Percentiles rank a stretch among this genome's conserved stretches.
phyloP scores from a whole-genome alignment of 2,329 filamentous ascomycete species.

The Colletotrichum eremochloae region DNA sequence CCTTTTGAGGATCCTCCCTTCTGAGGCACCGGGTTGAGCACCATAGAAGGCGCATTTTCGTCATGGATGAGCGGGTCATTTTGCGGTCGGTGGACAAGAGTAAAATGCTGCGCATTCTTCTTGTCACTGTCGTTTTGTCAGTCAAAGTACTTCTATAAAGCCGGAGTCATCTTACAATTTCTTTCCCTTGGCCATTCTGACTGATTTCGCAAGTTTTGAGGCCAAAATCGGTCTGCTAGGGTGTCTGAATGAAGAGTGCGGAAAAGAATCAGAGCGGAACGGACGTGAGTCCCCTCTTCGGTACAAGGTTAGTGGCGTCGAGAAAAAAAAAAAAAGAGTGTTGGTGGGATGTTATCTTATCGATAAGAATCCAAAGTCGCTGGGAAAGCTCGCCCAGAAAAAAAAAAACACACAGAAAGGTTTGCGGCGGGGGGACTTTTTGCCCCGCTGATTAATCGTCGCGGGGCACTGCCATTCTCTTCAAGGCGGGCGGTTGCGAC shows the following conservation, averaged over 20 bases:
- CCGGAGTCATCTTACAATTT: slow-evolving; percentile 66
- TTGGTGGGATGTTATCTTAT: slow-evolving; percentile 40
- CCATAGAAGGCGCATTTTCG: slow-evolving; percentile 86
- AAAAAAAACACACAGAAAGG: slow-evolving; percentile 13
- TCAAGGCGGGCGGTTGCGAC: slow-evolving; percentile 31
- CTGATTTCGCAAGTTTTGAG: background rate
- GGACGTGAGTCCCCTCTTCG: slow-evolving; percentile 21
- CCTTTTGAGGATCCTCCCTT: slow-evolving; percentile 57
- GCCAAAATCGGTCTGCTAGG: background rate
- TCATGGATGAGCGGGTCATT: slow-evolving; percentile 98
- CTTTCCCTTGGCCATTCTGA: slow-evolving; percentile 78
- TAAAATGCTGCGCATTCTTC: slow-evolving; percentile 92
- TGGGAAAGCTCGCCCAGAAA: background rate
- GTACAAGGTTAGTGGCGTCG: background rate
- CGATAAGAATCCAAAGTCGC: slow-evolving; percentile 29
- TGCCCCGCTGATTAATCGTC: slow-evolving; percentile 46
- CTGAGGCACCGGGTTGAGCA: slow-evolving; percentile 79
- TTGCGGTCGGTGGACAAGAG: slow-evolving; percentile 94
- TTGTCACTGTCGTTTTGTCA: slow-evolving; percentile 72
- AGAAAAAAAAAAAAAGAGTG: slow-evolving; percentile 40
- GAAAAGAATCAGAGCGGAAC: slow-evolving; percentile 20
- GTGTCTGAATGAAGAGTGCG: background rate
- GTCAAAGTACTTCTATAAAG: background rate
- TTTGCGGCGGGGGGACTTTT: slow-evolving; percentile 39
- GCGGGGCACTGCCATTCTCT: slow-evolving; percentile 44